Evolutionary conservation across 2,329 filamentous ascomycete genomes (phyloP), one percentile per base, ranked within the genome.

Genomic region (Diaporthe sp.): DNA sequence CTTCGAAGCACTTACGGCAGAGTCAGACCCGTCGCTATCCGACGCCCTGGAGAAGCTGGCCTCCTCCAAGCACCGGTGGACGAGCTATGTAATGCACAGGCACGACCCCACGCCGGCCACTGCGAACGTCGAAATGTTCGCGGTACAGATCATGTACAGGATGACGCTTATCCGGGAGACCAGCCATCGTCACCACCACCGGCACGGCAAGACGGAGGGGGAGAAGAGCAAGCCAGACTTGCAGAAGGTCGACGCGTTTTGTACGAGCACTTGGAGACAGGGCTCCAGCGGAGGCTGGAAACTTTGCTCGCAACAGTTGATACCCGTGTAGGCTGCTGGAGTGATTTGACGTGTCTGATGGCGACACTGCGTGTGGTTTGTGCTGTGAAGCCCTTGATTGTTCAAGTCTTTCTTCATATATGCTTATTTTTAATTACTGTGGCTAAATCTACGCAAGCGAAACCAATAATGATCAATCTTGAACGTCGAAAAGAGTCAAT

Each of bases 261-360:
- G 71, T 17, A 74, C 75, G 22, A 74, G 75, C 57, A 76, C 72
- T 31, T 76, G 75, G 75, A 74, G 71, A 39, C 75, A 76, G 49
- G 75, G 68, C 17, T 55, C 75, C 15, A 70, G 71, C 20, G 75
- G 75, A 15, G 75, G 58, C 20, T 76, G 72, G 75, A 76, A 71
- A n/a, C 42, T 76, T 12, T 76, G 72, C 37, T 39, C 55, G 39
- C 75, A 76, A 34, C 42, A 49, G 53, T 25, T 73, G 51, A 72
- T 76, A 49, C 74, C 74, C 8, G 71, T 70, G 37, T 75, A 60
- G n/a, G 12, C 20, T 25, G n/a, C 42, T 20, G n/a, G 7, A 31
- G 44, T 51, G 15, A 20, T 61, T 9, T 1, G 42, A 71, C 1
- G 13, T 28, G 20, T 44, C 20, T 25, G 49, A 57, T 31, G n/a